phyloP scores from a whole-genome alignment of 2,329 filamentous ascomycete genomes.

The Tolypocladium ophioglossoides region DNA sequence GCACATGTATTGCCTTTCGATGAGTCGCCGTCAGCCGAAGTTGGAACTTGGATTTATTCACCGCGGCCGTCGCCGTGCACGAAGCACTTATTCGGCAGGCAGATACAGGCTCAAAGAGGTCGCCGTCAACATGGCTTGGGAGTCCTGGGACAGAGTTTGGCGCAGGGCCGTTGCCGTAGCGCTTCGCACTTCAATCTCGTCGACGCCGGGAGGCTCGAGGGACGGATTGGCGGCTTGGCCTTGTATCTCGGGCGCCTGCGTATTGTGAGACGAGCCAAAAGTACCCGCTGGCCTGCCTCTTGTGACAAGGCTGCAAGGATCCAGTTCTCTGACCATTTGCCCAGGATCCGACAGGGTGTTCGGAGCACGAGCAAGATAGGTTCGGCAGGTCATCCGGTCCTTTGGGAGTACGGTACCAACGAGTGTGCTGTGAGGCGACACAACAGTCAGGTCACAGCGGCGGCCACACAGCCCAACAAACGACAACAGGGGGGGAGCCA shows the following conservation, averaged over 20 bases:
- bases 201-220: background rate
- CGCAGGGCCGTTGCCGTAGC: background rate
- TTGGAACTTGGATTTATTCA: background rate
- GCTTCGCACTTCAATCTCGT: too few relatives aligned
- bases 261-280: constrained; percentile 1
- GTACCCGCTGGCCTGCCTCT: constrained; percentile 3
- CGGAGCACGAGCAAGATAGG: constrained; percentile 6
- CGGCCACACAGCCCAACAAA: background rate
- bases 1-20: background rate
- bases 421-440: background rate
- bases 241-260: background rate
- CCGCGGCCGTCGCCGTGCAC: background rate
- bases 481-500: too few relatives aligned
- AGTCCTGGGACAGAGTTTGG: background rate
- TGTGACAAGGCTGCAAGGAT: constrained; percentile 4
- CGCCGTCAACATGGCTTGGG: background rate
- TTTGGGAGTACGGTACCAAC: constrained; percentile 3
- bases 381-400: constrained; percentile 10
- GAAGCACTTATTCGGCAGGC: background rate
- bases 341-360: constrained; percentile 6
- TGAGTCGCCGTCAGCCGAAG: background rate
- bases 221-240: background rate
- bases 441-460: background rate
- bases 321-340: constrained; percentile 1
- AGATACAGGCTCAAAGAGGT: background rate